Evolutionary conservation across 2,329 filamentous ascomycete genomes (phyloP).

Genomic region (Cladosporium sphaerospermum): DNA sequence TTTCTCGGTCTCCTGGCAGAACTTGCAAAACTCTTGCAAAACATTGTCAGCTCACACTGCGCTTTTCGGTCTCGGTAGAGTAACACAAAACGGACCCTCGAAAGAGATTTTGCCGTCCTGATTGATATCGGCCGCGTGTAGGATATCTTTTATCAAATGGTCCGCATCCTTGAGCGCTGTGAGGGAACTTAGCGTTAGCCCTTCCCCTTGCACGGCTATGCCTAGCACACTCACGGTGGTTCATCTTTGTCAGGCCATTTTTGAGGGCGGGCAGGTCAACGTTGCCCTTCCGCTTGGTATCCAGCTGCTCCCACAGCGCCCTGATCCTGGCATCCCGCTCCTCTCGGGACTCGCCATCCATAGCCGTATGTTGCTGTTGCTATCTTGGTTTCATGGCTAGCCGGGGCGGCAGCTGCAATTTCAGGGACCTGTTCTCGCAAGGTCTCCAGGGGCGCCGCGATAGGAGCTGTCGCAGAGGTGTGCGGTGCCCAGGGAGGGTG

Average conservation of each 20-base stretch:
- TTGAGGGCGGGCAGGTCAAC: constrained; percentile 80
- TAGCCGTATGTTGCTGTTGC: constrained; percentile 31
- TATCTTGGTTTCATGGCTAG: constrained; percentile 22
- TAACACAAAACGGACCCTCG: constrained; percentile 52
- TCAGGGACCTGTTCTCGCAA: constrained; percentile 3
- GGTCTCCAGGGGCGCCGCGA: constrained; percentile 1
- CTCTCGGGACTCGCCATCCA: constrained; percentile 70
- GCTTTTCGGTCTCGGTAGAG: background rate
- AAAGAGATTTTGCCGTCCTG: constrained; percentile 87
- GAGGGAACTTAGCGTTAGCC: constrained; percentile 15
- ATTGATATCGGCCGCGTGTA: constrained; percentile 77
- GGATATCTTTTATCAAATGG: constrained; percentile 70
- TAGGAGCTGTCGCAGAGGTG: no score
- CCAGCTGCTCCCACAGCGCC: constrained; percentile 76
- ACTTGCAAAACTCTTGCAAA: constrained; percentile 71
- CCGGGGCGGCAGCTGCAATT: background rate
- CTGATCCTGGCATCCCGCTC: constrained; percentile 76
- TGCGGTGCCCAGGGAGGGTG: background rate
- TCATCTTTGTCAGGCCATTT: constrained; percentile 77
- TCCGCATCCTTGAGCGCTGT: constrained; percentile 85
- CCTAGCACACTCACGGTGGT: constrained; percentile 66
- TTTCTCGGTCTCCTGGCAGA: constrained; percentile 80
- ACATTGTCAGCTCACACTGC: constrained; percentile 10
- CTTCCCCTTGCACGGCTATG: constrained; percentile 17
- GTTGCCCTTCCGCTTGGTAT: constrained; percentile 68